A percentile compares a stretch with the other conserved stretches of the same genome.
Conservation (phyloP, 2,329 filamentous ascomycete species). For the Penicillium sp. region DNA sequence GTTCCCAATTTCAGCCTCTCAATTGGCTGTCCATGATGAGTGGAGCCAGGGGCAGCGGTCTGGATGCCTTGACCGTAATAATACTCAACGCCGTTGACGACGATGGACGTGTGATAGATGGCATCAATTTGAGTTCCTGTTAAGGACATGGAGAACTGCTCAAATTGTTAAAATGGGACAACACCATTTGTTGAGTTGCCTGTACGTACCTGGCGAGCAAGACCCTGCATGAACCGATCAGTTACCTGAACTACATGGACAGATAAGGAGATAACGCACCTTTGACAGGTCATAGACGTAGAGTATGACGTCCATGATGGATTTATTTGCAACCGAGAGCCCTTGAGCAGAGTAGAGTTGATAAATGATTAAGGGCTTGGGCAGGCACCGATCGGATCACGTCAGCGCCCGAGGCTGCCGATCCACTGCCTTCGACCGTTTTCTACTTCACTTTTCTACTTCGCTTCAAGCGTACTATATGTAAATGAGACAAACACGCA, state of each 20-base stretch:
- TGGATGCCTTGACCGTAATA: conserved; percentile 87
- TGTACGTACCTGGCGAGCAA: conserved; percentile 51
- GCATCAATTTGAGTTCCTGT: conserved; percentile 77
- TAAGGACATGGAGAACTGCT: conserved; percentile 56
- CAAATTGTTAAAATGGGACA: background rate
- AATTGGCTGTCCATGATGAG: conserved; percentile 83
- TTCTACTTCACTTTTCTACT: conserved; percentile 18
- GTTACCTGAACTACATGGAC: conserved; percentile 1
- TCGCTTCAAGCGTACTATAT: background rate
- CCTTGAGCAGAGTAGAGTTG: too few relatives aligned
- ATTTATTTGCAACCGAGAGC: background rate
- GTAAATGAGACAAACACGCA: background rate
- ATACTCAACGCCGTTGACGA: conserved; percentile 82
- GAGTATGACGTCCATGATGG: conserved; percentile 69
- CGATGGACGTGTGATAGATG: conserved; percentile 90
- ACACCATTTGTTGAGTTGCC: background rate
- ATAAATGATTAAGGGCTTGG: background rate
- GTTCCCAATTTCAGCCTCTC: conserved; percentile 71
- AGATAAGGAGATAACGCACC: conserved; percentile 27
- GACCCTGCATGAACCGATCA: conserved; percentile 44
- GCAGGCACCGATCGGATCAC: conserved; percentile 27
- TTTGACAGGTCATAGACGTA: conserved; percentile 76
- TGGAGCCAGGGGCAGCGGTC: conserved; percentile 73
- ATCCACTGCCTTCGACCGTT: conserved; percentile 19
- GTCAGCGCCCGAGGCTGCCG: conserved; percentile 21